phyloP scores from a whole-genome alignment of 176 grass and related monocot genomes.

The Ensete glaucum region DNA sequence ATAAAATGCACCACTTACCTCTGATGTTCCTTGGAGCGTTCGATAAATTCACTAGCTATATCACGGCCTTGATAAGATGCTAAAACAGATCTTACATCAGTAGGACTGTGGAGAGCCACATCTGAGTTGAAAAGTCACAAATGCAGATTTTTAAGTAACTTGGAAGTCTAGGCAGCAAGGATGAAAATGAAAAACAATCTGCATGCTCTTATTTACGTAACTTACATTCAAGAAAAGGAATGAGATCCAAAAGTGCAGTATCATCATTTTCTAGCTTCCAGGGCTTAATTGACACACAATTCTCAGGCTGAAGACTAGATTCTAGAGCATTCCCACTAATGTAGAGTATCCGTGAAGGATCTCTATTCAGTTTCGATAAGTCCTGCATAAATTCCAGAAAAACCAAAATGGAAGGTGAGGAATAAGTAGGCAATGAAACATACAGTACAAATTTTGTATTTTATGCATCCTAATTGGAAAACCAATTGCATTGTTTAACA shows the following conservation, averaged over 20 bases:
- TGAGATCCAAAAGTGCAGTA: conserved; percentile 77
- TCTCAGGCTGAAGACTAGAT: conserved; percentile 62
- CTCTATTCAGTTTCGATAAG: conserved; percentile 88
- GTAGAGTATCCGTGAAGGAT: conserved; percentile 65
- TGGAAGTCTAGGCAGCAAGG: background rate
- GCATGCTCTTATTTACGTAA: background rate
- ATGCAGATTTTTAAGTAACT: background rate
- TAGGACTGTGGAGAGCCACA: conserved; percentile 56
- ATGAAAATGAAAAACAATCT: background rate
- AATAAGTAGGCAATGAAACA: background rate
- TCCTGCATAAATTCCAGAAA: conserved; percentile 39
- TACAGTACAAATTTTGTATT: background rate
- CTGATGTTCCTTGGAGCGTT: conserved; percentile 69
- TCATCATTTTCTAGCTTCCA: conserved; percentile 82
- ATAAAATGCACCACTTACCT: conserved; percentile 33
- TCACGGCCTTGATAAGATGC: conserved; percentile 74
- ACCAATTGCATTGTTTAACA: no score
- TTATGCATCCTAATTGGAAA: background rate
- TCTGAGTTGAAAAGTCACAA: conserved; percentile 34
- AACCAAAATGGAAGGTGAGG: conserved; percentile 2
- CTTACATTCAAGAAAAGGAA: conserved; percentile 98
- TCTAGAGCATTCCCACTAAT: conserved; percentile 66
- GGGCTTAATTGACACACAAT: conserved; percentile 59
- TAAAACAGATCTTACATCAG: conserved; percentile 62
- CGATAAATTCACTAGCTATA: conserved; percentile 60